These are phyloP conservation scores for Fusarium coicis DNA, from an alignment of 2,329 filamentous ascomycete genomes.

Conservation along the genomic window DNA sequence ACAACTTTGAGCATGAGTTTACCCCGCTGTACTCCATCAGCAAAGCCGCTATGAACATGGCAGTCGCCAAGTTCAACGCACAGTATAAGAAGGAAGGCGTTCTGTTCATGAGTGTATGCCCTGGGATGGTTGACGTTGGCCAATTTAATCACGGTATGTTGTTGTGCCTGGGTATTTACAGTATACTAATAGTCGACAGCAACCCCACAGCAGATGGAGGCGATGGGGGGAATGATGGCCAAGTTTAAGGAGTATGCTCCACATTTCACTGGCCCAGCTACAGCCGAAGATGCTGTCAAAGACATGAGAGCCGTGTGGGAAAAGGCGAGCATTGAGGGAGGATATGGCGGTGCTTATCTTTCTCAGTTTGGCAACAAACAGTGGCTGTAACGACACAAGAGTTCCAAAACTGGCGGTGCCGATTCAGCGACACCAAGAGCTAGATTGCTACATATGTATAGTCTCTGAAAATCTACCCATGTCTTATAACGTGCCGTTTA, in stretches of 20 bases:
- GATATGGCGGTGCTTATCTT: background rate
- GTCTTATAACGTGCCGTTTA: rapidly evolving
- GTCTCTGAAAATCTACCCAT: rapidly evolving
- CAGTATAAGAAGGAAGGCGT: background rate
- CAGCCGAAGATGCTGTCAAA: background rate
- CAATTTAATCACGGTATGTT: background rate
- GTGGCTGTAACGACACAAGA: no score
- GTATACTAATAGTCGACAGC: rapidly evolving
- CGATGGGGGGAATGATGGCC: background rate
- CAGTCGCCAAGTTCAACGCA: background rate
- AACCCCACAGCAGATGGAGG: background rate
- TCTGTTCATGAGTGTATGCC: background rate
- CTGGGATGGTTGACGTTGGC: background rate
- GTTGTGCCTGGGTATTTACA: no score
- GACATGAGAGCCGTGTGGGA: background rate
- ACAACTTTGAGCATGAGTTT: background rate
- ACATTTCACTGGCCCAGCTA: background rate
- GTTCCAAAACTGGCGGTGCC: no score
- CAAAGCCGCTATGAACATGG: background rate
- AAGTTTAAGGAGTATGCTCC: background rate
- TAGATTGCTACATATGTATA: background rate
- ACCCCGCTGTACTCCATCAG: background rate
- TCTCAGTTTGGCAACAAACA: background rate
- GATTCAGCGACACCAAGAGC: rapidly evolving
- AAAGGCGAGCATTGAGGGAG: background rate